Conservation (phyloP, 805 yeast species). For the Saturnispora serradocipensis region DNA sequence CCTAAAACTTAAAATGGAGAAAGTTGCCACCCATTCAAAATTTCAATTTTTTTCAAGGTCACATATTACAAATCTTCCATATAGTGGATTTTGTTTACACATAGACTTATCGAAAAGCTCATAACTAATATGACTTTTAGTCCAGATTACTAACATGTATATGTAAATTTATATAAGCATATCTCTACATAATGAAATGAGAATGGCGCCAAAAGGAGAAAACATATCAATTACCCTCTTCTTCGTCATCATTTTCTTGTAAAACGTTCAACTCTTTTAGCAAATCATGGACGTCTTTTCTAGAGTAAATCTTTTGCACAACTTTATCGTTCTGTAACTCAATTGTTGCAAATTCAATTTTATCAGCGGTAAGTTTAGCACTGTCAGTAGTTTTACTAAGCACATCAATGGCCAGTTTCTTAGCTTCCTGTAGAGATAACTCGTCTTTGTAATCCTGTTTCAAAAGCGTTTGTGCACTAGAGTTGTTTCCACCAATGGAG, state of each 20-base stretch:
- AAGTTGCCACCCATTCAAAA: background rate
- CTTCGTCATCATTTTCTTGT: constrained; percentile 37
- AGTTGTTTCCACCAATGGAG: constrained; percentile 89
- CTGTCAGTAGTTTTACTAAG: constrained; percentile 91
- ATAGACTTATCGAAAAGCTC: too few relatives aligned
- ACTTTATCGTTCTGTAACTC: constrained; percentile 42
- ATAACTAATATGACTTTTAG: background rate
- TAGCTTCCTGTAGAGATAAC: constrained; percentile 61
- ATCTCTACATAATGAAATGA: too few relatives aligned
- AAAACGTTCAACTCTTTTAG: constrained; percentile 61
- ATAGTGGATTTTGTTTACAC: background rate
- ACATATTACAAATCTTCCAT: too few relatives aligned
- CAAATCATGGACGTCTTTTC: constrained; percentile 63
- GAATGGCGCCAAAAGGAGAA: background rate
- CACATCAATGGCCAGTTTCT: constrained; percentile 82
- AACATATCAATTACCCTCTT: background rate
- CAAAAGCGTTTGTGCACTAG: constrained; percentile 90
- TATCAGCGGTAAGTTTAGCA: constrained; percentile 75
- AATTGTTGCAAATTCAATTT: constrained; percentile 87
- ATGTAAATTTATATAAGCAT: background rate
- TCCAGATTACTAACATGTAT: background rate
- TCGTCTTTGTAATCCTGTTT: constrained; percentile 93
- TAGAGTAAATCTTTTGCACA: constrained; percentile 68
- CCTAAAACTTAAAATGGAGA: background rate
- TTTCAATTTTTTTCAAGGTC: background rate